phyloP scores from a whole-genome alignment of 192 early-diverging fungal genomes.

The Radiomyces spectabilis region DNA sequence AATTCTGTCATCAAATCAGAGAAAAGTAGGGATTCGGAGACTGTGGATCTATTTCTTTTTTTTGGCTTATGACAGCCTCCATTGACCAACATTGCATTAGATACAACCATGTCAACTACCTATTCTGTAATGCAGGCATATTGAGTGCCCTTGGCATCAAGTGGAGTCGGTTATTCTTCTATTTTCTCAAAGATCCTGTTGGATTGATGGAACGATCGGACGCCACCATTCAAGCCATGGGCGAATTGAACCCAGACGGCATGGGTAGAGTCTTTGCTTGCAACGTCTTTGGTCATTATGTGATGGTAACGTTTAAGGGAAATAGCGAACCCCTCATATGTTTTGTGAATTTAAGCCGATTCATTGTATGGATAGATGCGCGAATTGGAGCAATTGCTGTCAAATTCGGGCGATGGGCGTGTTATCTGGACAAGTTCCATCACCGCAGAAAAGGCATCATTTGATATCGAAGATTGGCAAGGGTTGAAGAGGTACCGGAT shows the following conservation, averaged over 20 bases:
- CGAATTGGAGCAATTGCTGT: slow-evolving; percentile 36
- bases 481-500: slow-evolving; percentile 28
- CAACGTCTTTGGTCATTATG: slow-evolving; percentile 53
- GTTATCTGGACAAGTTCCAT: slow-evolving; percentile 51
- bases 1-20: slow-evolving; percentile 28
- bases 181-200: slow-evolving; percentile 25
- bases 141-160: slow-evolving; percentile 28
- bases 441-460: slow-evolving; percentile 25
- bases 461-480: slow-evolving; percentile 42
- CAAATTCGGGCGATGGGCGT: slow-evolving; percentile 29
- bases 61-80: neutral
- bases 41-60: neutral
- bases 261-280: slow-evolving; percentile 44
- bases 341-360: neutral
- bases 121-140: slow-evolving; percentile 54
- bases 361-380: slow-evolving; percentile 26
- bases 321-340: neutral
- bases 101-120: slow-evolving; percentile 29
- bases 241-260: slow-evolving; percentile 38
- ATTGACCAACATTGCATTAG: too few species aligned
- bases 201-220: slow-evolving; percentile 33
- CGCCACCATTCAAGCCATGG: slow-evolving; percentile 34
- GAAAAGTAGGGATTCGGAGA: slow-evolving; percentile 15
- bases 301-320: slow-evolving; percentile 35
- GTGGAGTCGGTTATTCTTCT: slow-evolving; percentile 24